Conservation (phyloP, 2,329 filamentous ascomycete species). For the Cladosporium sphaerospermum region DNA sequence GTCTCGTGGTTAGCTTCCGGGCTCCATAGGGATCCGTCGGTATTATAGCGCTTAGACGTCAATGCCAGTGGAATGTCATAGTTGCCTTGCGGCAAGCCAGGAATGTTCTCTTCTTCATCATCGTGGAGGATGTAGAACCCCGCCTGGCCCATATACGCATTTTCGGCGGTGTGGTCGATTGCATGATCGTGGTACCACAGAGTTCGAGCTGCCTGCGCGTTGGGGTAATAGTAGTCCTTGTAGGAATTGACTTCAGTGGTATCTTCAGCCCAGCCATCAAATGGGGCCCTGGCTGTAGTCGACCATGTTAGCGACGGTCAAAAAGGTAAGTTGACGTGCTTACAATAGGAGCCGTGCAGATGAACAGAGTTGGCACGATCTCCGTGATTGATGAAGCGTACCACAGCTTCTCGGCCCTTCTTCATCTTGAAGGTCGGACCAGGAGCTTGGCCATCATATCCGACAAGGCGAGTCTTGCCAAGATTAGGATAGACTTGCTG, state of each 20-base stretch:
- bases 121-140: constrained; percentile 52
- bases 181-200: constrained; percentile 53
- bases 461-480: constrained; percentile 35
- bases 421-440: constrained; percentile 49
- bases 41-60: constrained; percentile 46
- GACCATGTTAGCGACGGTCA: not conserved
- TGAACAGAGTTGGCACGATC: constrained; percentile 43
- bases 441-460: constrained; percentile 46
- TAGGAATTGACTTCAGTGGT: constrained; percentile 41
- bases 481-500: constrained; percentile 42
- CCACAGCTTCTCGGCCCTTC: constrained; percentile 46
- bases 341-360: constrained; percentile 49
- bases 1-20: constrained; percentile 36
- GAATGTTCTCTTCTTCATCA: constrained; percentile 42
- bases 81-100: constrained; percentile 42
- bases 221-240: constrained; percentile 60
- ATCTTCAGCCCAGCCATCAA: constrained; percentile 52
- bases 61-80: constrained; percentile 51
- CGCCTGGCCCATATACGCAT: constrained; percentile 52
- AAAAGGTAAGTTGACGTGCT: not conserved
- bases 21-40: constrained; percentile 45
- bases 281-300: constrained; percentile 22
- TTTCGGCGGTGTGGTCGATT: constrained; percentile 23
- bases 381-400: constrained; percentile 49
- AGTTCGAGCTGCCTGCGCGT: constrained; percentile 46